These are phyloP conservation scores for Saccharomyces cerevisiae DNA, from an alignment of 805 yeast genomes.

Conservation along the genomic window DNA sequence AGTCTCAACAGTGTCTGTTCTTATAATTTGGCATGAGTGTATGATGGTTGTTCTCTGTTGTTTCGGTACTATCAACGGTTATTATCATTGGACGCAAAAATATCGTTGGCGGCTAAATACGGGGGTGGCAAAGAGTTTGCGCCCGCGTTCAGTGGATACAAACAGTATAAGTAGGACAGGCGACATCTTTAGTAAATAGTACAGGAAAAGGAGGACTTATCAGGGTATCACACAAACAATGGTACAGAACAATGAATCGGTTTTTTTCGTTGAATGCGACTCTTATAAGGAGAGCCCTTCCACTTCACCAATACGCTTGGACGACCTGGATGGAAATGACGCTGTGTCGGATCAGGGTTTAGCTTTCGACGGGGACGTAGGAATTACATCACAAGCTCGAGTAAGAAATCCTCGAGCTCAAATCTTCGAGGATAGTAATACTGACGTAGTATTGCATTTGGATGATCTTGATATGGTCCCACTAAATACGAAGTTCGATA, in stretches of 20 bases:
- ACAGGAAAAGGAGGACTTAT: background rate
- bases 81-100: background rate
- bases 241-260: background rate
- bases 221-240: background rate
- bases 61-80: background rate
- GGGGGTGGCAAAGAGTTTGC: background rate
- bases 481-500: conserved; percentile 23
- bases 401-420: background rate
- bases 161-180: background rate
- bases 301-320: background rate
- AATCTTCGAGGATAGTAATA: too few species aligned
- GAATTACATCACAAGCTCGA: background rate
- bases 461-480: conserved; percentile 29
- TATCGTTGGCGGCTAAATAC: background rate
- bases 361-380: background rate
- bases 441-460: background rate
- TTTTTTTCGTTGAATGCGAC: background rate
- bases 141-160: background rate
- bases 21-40: background rate
- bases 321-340: background rate
- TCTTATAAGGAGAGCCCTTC: background rate
- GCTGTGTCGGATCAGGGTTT: background rate
- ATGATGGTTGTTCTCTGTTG: background rate
- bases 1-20: background rate
- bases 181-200: background rate